Base-by-base conservation (phyloP, 495 filamentous ascomycete species). In the Xylaria telfairii region DNA sequence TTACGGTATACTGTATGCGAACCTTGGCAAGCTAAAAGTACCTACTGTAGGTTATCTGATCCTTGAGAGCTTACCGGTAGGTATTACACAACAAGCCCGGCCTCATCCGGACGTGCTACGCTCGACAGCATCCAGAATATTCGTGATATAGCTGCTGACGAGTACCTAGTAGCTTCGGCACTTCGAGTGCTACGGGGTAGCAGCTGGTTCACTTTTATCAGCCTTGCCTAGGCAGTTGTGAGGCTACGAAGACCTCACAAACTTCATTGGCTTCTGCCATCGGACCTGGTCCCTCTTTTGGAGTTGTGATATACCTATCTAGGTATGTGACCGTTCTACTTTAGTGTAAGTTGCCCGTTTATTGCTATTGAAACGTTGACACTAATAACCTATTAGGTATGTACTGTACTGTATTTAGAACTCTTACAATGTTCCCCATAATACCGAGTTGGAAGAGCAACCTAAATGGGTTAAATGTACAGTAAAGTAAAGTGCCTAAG, bases 11-110 rank as follows among this genome's bases (percentile, higher is more conserved):
- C n/a, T n/a, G n/a, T n/a, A 65, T 65, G 19, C 39, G 6, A 21
- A 30, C 39, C 60, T 63, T 63, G 60, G 60, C 60, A 44, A 63
- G 13, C 24, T n/a, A n/a, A n/a, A n/a, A n/a, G n/a, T n/a, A n/a
- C n/a, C n/a, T n/a, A n/a, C n/a, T n/a, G n/a, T n/a, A 15, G 21
- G 41, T 32, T 19, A 47, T 42, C 30, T 46, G 1, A 62, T 44
- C 59, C 59, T 24, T 44, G 59, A 24, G 26, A 30, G 4, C 3
- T 47, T 6, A n/a, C n/a, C n/a, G n/a, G n/a, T n/a, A 41, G 39
- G 39, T 1, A 41, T 41, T 41, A 12, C 39, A 9, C 39, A 41
- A 41, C 39, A 41, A 41, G 9, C 5, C 39, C 39, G 39, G 12
- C 39, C 39, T 41, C 8, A 1, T 46, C 12, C 5, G 44, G 44